Evolutionary conservation across 2,329 filamentous ascomycete species (phyloP).

Genomic region (Pestalotiopsis fici): DNA sequence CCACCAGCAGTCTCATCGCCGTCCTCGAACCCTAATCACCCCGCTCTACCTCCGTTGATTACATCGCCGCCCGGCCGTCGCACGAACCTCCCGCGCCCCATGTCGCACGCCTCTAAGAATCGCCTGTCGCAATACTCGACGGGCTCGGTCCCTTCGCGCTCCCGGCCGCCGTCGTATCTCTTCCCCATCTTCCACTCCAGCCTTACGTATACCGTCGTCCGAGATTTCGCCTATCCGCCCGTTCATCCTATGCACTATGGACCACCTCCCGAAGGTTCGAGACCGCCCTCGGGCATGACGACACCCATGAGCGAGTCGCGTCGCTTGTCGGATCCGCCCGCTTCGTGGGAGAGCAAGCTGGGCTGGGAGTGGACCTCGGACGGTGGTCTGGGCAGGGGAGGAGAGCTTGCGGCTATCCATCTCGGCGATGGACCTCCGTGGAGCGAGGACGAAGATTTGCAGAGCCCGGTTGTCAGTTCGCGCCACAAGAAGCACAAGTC

Average conservation of each 20-base stretch:
- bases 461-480: slow-evolving; percentile 85
- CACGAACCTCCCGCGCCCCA: slow-evolving; percentile 64
- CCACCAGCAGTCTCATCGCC: slow-evolving; percentile 47
- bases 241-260: slow-evolving; percentile 91
- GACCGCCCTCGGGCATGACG: slow-evolving; percentile 75
- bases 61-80: slow-evolving; percentile 60
- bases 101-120: slow-evolving; percentile 78
- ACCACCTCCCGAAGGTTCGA: slow-evolving; percentile 73
- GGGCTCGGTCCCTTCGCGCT: slow-evolving; percentile 67
- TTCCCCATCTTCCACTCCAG: slow-evolving; percentile 85
- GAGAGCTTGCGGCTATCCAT: slow-evolving; percentile 78
- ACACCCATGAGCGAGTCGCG: slow-evolving; percentile 81
- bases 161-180: slow-evolving; percentile 77
- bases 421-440: slow-evolving; percentile 90
- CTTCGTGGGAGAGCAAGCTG: slow-evolving; percentile 71
- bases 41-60: slow-evolving; percentile 57
- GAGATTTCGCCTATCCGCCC: slow-evolving; percentile 90
- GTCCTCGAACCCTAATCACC: slow-evolving; percentile 50
- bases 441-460: slow-evolving; percentile 93
- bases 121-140: slow-evolving; percentile 83
- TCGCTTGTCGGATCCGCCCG: slow-evolving; percentile 80
- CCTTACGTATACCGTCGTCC: slow-evolving; percentile 83
- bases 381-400: slow-evolving; percentile 56
- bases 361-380: slow-evolving; percentile 60
- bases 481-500: slow-evolving; percentile 87